These are phyloP conservation scores for Diplodia corticola DNA, from an alignment of 2,329 filamentous ascomycete genomes.

Conservation along the genomic window DNA sequence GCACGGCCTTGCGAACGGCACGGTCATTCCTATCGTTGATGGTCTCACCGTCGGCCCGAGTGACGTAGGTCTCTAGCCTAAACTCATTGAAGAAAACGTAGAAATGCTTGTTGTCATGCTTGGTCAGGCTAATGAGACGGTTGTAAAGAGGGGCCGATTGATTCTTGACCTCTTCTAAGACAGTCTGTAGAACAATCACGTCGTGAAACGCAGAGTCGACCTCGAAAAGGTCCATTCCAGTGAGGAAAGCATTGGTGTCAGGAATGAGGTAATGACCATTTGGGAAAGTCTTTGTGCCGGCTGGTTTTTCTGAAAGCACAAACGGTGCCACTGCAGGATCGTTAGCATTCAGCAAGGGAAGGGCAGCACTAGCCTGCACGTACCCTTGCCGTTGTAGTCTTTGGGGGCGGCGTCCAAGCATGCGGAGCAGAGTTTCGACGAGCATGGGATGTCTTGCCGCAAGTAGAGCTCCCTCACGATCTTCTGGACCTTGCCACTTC, in stretches of 20 bases:
- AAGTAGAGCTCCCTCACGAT: conserved; percentile 96
- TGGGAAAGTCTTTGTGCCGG: conserved; percentile 77
- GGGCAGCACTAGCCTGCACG: conserved; percentile 25
- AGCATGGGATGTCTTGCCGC: conserved; percentile 95
- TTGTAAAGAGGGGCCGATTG: conserved; percentile 94
- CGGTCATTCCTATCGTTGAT: conserved; percentile 98
- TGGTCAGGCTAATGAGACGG: conserved; percentile 83
- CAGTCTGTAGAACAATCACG: conserved; percentile 93
- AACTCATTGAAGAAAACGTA: conserved; percentile 99
- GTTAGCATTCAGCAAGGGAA: conserved; percentile 23
- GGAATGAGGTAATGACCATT: conserved; percentile 92
- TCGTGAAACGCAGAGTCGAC: conserved; percentile 90
- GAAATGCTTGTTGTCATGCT: conserved; percentile 94
- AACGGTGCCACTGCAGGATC: conserved; percentile 68
- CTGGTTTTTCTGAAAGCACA: conserved; percentile 84
- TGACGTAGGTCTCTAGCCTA: conserved; percentile 83
- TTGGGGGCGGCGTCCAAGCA: conserved; percentile 75
- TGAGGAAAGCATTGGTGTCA: conserved; percentile 93
- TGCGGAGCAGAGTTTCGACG: conserved; percentile 78
- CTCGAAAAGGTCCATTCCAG: conserved; percentile 96
- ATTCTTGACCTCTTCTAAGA: conserved; percentile 93
- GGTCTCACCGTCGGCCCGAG: conserved; percentile 71
- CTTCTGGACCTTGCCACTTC: conserved; percentile 96
- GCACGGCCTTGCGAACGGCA: conserved; percentile 79
- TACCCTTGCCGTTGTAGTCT: conserved; percentile 76